phyloP scores from a whole-genome alignment of 1,284 basidiomycete genomes.

The Tranzscheliella williamsii region DNA sequence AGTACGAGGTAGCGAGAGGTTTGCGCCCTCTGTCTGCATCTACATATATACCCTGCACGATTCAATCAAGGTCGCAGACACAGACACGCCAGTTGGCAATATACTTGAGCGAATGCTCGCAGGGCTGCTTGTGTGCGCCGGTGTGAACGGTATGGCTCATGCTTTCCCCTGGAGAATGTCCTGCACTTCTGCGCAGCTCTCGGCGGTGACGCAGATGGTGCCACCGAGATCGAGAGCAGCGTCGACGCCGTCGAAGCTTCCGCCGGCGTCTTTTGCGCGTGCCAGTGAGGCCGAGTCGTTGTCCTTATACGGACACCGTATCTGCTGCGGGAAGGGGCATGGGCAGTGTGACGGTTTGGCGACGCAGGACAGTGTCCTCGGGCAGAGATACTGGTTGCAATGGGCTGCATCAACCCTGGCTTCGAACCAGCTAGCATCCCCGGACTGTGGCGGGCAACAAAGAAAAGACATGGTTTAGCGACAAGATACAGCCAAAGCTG shows the following conservation, averaged over 20 bases:
- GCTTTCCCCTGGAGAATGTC: slow-evolving; percentile 15
- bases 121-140: too few species aligned
- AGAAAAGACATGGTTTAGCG: neutral
- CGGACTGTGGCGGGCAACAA: slow-evolving; percentile 16
- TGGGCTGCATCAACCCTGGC: slow-evolving; percentile 47
- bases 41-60: too few species aligned
- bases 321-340: slow-evolving; percentile 52
- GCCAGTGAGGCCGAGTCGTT: slow-evolving; percentile 11
- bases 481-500: too few species aligned
- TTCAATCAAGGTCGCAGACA: too few species aligned
- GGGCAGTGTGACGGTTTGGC: slow-evolving; percentile 49
- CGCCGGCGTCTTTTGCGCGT: slow-evolving; percentile 11
- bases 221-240: slow-evolving; percentile 40
- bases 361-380: slow-evolving; percentile 54
- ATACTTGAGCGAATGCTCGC: too few species aligned
- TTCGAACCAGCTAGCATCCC: slow-evolving; percentile 51
- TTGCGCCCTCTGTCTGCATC: too few species aligned
- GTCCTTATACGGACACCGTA: slow-evolving; percentile 43
- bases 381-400: slow-evolving; percentile 49
- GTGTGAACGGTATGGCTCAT: too few species aligned
- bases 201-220: slow-evolving; percentile 40
- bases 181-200: slow-evolving; percentile 35
- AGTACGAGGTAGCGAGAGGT: too few species aligned
- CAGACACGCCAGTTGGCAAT: too few species aligned
- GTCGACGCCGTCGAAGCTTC: slow-evolving; percentile 32